Evolutionary conservation across 495 filamentous ascomycete genomes (phyloP).

Genomic region (Entonaema liquescens): DNA sequence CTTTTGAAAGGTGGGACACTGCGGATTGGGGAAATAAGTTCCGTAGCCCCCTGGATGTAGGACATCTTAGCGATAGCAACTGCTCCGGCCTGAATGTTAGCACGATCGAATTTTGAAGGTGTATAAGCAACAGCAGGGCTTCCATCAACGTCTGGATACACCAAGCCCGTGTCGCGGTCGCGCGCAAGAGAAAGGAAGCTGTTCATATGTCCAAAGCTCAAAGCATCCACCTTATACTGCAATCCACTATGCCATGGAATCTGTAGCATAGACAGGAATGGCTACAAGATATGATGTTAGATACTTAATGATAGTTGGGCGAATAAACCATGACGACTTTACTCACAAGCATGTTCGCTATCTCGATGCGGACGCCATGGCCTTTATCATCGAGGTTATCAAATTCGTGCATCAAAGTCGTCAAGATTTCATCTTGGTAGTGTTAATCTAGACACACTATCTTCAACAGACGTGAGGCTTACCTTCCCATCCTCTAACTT

Average conservation of each 20-base stretch:
- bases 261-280: constrained; percentile 50
- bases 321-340: not conserved
- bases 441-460: not conserved
- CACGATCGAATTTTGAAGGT: constrained; percentile 66
- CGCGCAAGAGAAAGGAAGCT: constrained; percentile 69
- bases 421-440: constrained; percentile 61
- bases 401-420: constrained; percentile 70
- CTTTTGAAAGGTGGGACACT: constrained; percentile 68
- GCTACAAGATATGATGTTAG: not conserved
- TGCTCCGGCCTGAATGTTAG: constrained; percentile 66
- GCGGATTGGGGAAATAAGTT: constrained; percentile 65
- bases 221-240: constrained; percentile 66
- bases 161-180: constrained; percentile 69
- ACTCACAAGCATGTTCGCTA: constrained; percentile 57
- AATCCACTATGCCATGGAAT: constrained; percentile 68
- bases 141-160: constrained; percentile 72
- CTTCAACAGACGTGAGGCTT: not conserved
- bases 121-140: constrained; percentile 67
- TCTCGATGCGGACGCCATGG: constrained; percentile 74
- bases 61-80: constrained; percentile 69
- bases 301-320: not conserved
- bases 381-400: constrained; percentile 75
- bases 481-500: constrained; percentile 72
- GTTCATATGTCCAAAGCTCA: constrained; percentile 64
- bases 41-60: constrained; percentile 71